Percentiles rank a stretch among this genome's conserved stretches.
Evolutionary conservation across 441 rosid species (phyloP).

Genomic region (Erodium chrysanthum): DNA sequence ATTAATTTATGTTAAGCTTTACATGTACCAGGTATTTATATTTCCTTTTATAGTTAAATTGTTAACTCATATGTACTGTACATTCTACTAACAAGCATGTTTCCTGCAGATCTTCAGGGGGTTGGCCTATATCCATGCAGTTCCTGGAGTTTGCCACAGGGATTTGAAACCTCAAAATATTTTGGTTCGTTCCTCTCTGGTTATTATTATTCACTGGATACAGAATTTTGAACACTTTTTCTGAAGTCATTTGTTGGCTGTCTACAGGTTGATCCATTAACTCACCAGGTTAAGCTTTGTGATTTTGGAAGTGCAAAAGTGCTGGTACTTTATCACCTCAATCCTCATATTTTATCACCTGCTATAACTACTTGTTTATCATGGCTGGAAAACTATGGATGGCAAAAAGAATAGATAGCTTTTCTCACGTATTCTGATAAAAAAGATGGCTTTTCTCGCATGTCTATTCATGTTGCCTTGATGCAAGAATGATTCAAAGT

Average conservation of each 20-base stretch:
- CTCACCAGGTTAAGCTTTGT: conserved; percentile 94
- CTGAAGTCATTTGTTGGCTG: conserved; percentile 2
- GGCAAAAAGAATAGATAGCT: background rate
- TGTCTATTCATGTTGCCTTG: background rate
- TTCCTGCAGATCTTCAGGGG: conserved; percentile 74
- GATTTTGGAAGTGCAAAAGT: conserved; percentile 99
- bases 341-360: background rate
- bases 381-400: background rate
- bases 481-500: background rate
- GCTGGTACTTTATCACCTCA: conserved; percentile 41
- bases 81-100: background rate
- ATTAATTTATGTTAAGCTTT: conserved; percentile 75
- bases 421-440: no score
- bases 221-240: background rate
- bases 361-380: background rate
- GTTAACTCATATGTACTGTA: background rate
- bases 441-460: background rate
- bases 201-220: background rate
- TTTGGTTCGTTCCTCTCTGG: conserved; percentile 41
- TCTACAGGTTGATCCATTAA: conserved; percentile 87
- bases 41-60: background rate
- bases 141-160: conserved; percentile 87
- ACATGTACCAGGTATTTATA: conserved; percentile 67
- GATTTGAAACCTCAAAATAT: conserved; percentile 98
- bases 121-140: conserved; percentile 79